Evolutionary conservation across 2,329 filamentous ascomycete genomes (phyloP).

Genomic region (Neurospora sp.): DNA sequence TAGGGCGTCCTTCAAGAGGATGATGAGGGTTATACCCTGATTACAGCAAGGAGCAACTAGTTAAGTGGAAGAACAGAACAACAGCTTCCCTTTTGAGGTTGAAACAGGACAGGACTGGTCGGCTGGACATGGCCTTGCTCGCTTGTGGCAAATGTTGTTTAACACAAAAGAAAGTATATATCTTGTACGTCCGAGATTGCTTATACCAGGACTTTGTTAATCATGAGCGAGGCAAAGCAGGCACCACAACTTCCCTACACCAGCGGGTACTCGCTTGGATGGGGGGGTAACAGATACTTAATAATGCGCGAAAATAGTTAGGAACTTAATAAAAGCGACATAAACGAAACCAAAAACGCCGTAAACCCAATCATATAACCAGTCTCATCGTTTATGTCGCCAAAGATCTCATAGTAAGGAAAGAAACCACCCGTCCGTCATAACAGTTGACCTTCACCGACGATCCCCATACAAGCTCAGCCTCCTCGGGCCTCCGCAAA

Average conservation of each 20-base stretch:
- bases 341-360: neutral
- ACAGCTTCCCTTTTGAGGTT: neutral
- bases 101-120: neutral
- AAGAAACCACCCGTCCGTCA: neutral
- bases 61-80: neutral
- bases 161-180: neutral
- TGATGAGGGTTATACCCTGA: neutral
- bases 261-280: neutral
- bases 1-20: neutral
- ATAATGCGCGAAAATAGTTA: neutral
- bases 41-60: neutral
- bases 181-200: neutral
- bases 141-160: neutral
- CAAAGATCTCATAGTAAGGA: neutral
- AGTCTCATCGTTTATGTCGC: neutral
- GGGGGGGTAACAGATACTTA: neutral
- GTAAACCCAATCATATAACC: neutral
- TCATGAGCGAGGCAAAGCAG: neutral
- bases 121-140: neutral
- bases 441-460: neutral
- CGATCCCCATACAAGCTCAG: conserved; percentile 1
- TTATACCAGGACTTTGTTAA: neutral
- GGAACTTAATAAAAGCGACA: neutral
- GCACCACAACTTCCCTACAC: too few species aligned
- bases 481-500: conserved; percentile 6